phyloP scores from a whole-genome alignment of 2,329 filamentous ascomycete species.

The Colletotrichum horii region DNA sequence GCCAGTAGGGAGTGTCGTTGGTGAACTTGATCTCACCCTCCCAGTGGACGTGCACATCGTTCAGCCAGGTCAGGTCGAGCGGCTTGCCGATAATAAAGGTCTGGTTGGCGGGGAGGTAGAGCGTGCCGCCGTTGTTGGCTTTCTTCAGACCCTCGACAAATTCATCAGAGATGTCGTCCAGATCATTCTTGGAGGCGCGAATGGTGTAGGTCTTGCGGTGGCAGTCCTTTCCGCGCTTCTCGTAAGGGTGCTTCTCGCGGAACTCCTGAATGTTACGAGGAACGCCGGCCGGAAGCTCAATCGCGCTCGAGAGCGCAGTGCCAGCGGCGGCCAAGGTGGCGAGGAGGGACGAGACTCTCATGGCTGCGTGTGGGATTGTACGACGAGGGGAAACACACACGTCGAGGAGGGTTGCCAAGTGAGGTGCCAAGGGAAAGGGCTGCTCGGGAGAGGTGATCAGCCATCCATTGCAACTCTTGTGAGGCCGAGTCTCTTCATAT shows the following conservation, averaged over 20 bases:
- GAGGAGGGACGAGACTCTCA: slow-evolving; percentile 24
- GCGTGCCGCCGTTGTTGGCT: slow-evolving; percentile 65
- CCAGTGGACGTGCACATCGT: slow-evolving; percentile 63
- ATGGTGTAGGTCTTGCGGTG: slow-evolving; percentile 16
- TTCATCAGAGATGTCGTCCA: slow-evolving; percentile 31
- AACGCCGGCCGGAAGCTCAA: slow-evolving; percentile 22
- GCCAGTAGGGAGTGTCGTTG: slow-evolving; percentile 72
- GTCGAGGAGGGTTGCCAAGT: slow-evolving; percentile 1
- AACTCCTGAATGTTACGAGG: slow-evolving; percentile 29
- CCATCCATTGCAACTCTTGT: neutral
- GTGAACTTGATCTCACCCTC: slow-evolving; percentile 49
- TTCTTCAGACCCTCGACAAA: slow-evolving; percentile 40
- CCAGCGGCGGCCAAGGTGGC: slow-evolving; percentile 21
- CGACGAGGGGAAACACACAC: neutral
- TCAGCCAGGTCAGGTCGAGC: slow-evolving; percentile 65
- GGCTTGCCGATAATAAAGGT: slow-evolving; percentile 67
- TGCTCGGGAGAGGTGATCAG: slow-evolving; percentile 8
- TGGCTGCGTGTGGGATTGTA: slow-evolving; percentile 9
- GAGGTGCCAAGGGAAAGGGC: neutral
- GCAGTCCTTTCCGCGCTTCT: slow-evolving; percentile 40
- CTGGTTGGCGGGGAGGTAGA: slow-evolving; percentile 57
- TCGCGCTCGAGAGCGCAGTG: slow-evolving; percentile 9
- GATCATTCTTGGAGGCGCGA: slow-evolving; percentile 46
- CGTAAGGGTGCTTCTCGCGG: slow-evolving; percentile 53
- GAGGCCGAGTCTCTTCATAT: slow-evolving; percentile 15